Base-by-base conservation (phyloP, 352 stramenopile genomes). In the Thalassiosira ordinaria region DNA sequence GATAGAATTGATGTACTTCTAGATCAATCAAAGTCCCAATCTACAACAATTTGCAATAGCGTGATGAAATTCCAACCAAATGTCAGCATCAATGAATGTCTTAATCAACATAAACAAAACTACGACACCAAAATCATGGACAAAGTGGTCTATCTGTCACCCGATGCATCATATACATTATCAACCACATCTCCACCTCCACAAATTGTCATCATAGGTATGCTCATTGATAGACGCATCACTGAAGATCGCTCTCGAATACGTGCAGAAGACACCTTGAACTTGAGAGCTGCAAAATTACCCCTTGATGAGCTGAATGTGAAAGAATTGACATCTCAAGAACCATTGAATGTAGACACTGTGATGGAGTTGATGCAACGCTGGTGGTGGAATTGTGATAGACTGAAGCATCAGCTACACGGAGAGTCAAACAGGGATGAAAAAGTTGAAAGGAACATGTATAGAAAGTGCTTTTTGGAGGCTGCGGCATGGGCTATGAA, bases 341-440 rank as follows among this genome's bases (percentile, higher is more conserved):
- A 93, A 65, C 86, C 88, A 14, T 65, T 93, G 13, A 92, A 93
- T 84, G 80, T 92, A 1, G 88, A 93, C 62, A 86, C 73, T 33
- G 67, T 91, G 7, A 71, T 93, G 75, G 86, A 92, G 56, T 67
- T 85, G 33, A 89, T 91, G 73, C 83, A 92, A 66, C 70, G 78
- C 72, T 91, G 82, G 85, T 85, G 74, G 67, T 86, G 74, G 64
- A 91, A 91, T 62, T 79, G 56, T 73, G 65, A 84, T 55, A 46
- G 35, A 64, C 5, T 74, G 56, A 37, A 77, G n/a, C 5, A 71
- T n/a, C 24, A 51, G 31, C 57, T 59, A n/a, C n/a, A n/a, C 18
- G n/a, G 37, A 39, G 13, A 39, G n/a, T 22, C 18, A 31, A 14
- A 31, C 33, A 60, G 31, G 1, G 27, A 29, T 41, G 39, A 33